These are phyloP conservation scores for Flaveria robusta DNA, from an alignment of 129 eudicot genomes.

Conservation along the genomic window DNA sequence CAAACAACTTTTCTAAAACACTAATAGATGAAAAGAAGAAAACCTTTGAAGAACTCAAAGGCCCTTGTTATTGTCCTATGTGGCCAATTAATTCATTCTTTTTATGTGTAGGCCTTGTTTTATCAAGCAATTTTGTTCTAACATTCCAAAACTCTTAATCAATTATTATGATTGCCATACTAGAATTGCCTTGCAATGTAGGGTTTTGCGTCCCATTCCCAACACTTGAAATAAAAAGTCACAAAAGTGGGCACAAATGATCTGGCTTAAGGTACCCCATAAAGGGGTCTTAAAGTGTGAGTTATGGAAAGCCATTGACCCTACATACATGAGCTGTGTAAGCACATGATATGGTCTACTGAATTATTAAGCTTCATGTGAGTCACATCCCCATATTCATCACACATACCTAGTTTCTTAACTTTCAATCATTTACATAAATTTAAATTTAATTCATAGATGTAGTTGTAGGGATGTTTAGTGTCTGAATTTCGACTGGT, in stretches of 20 bases:
- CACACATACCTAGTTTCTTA: slow-evolving; percentile 6
- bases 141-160: slow-evolving; percentile 29
- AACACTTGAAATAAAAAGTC: slow-evolving; percentile 28
- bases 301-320: slow-evolving; percentile 38
- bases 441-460: not conserved
- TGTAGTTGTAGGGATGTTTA: not conserved
- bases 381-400: slow-evolving; percentile 34
- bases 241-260: slow-evolving; percentile 32
- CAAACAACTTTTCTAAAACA: too few species aligned
- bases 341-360: slow-evolving; percentile 41
- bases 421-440: slow-evolving; percentile 3
- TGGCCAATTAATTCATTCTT: slow-evolving; percentile 38
- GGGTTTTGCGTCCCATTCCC: slow-evolving; percentile 25
- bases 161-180: slow-evolving; percentile 22
- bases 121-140: slow-evolving; percentile 27
- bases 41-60: slow-evolving; percentile 6
- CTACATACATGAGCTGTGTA: slow-evolving; percentile 41
- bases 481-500: too few species aligned
- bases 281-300: slow-evolving; percentile 39
- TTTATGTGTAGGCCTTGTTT: slow-evolving; percentile 33
- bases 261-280: slow-evolving; percentile 33
- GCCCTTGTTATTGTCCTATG: slow-evolving; percentile 30
- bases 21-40: not conserved
- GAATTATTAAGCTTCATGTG: slow-evolving; percentile 40
- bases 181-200: slow-evolving; percentile 29